Conservation (phyloP, 2,329 filamentous ascomycete genomes). For the Sporothrix schenckii region DNA sequence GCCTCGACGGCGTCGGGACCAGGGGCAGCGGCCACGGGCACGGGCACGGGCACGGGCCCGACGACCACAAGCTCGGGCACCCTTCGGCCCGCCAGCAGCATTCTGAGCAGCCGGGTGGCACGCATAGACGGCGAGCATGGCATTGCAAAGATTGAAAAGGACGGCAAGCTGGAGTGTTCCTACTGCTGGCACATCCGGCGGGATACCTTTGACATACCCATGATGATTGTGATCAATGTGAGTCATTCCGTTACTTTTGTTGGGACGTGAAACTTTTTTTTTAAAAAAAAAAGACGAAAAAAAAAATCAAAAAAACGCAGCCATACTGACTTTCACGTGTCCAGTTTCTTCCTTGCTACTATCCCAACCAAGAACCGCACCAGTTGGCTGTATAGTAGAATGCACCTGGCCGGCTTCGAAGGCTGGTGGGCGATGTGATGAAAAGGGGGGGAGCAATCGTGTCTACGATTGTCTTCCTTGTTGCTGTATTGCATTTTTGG, state of each 20-base stretch:
- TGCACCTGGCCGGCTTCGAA: background rate
- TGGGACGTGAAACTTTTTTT: no score
- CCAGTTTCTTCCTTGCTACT: conserved; percentile 64
- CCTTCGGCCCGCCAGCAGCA: conserved; percentile 46
- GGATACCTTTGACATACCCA: conserved; percentile 97
- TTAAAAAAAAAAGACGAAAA: no score
- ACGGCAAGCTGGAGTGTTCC: conserved; percentile 90
- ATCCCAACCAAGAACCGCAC: conserved; percentile 59
- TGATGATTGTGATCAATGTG: conserved; percentile 98
- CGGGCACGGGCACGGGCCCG: background rate
- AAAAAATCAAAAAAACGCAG: no score
- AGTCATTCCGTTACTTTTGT: conserved; percentile 49
- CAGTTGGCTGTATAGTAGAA: conserved; percentile 57
- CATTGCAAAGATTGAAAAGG: conserved; percentile 78
- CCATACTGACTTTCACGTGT: conserved; percentile 22
- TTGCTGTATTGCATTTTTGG: background rate
- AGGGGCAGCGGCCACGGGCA: background rate
- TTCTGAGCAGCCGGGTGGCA: conserved; percentile 62
- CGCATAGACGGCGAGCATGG: conserved; percentile 73
- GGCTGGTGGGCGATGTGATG: background rate
- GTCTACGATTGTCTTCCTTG: background rate
- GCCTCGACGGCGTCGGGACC: background rate
- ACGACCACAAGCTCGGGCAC: conserved; percentile 44
- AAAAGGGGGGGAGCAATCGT: background rate
- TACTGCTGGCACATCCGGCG: conserved; percentile 97